Percentiles rank a stretch among this genome's conserved stretches.
phyloP scores from a whole-genome alignment of 2,329 filamentous ascomycete species.

The Lasiodiplodia citricola region DNA sequence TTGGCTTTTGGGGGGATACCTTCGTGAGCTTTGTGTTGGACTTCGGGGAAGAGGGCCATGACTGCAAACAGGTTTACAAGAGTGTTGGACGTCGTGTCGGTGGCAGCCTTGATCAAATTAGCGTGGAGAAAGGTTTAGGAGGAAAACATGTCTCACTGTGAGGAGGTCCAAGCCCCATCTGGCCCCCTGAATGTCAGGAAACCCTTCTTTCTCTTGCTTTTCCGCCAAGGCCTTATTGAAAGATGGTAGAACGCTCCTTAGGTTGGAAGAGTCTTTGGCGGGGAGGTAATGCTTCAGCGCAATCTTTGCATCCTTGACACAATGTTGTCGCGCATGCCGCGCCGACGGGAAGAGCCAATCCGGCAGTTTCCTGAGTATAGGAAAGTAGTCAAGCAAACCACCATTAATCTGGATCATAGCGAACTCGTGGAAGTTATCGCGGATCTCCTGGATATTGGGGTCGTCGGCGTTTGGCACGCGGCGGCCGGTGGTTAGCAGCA shows the following conservation, averaged over 20 bases:
- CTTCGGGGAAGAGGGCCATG: slow-evolving; percentile 35
- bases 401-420: not conserved
- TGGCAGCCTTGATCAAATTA: not conserved
- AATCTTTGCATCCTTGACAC: slow-evolving; percentile 38
- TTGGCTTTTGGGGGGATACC: slow-evolving; percentile 10
- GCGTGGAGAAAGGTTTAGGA: not conserved
- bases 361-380: slow-evolving; percentile 48
- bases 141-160: not conserved
- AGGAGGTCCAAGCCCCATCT: not conserved
- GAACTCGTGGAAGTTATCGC: not conserved
- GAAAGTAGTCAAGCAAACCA: slow-evolving; percentile 52
- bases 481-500: not conserved
- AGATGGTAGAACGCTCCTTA: slow-evolving; percentile 20
- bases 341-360: slow-evolving; percentile 39
- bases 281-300: not conserved
- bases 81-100: slow-evolving; percentile 29
- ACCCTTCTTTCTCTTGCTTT: not conserved
- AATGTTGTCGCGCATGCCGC: slow-evolving; percentile 27
- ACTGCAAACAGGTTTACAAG: slow-evolving; percentile 43
- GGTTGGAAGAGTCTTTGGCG: slow-evolving; percentile 46
- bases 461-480: not conserved
- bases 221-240: not conserved
- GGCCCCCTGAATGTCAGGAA: not conserved
- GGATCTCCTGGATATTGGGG: not conserved
- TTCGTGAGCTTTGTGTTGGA: slow-evolving; percentile 38